Percentiles rank a stretch among this genome's conserved stretches.
Conservation (phyloP, 2,329 filamentous ascomycete species). For the Pyrenophora graminea region DNA sequence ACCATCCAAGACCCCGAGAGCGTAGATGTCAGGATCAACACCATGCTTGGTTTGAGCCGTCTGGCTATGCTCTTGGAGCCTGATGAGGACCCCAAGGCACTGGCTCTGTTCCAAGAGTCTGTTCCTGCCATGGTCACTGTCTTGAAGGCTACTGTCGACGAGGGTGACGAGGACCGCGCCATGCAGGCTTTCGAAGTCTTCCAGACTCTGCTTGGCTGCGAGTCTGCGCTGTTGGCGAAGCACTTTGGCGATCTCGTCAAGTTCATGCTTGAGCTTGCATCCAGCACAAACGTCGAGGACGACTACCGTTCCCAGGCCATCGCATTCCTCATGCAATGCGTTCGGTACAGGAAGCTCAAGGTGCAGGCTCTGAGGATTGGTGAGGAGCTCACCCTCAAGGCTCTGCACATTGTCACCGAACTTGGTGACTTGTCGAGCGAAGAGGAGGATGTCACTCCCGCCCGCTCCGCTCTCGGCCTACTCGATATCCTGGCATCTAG, state of each 20-base stretch:
- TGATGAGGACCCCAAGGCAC: conserved; percentile 76
- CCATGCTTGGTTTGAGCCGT: conserved; percentile 85
- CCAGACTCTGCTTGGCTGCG: conserved; percentile 90
- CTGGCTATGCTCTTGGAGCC: conserved; percentile 85
- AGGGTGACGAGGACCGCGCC: conserved; percentile 81
- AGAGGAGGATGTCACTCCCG: conserved; percentile 84
- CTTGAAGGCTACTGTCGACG: conserved; percentile 79
- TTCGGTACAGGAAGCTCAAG: conserved; percentile 92
- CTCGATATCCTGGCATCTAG: conserved; percentile 87
- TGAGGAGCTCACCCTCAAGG: conserved; percentile 82
- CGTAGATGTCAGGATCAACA: conserved; percentile 91
- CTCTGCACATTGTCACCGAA: conserved; percentile 87
- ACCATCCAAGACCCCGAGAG: conserved; percentile 91
- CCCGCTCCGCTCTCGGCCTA: conserved; percentile 80
- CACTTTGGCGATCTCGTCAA: conserved; percentile 89
- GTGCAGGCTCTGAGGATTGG: conserved; percentile 88
- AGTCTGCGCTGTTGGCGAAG: conserved; percentile 77
- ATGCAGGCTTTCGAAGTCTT: conserved; percentile 95
- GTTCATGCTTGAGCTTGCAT: conserved; percentile 89
- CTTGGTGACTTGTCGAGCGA: conserved; percentile 73
- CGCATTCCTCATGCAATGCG: conserved; percentile 89
- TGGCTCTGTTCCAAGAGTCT: conserved; percentile 76
- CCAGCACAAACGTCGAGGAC: conserved; percentile 76
- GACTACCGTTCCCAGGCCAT: conserved; percentile 89
- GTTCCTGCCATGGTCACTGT: conserved; percentile 89